These are phyloP conservation scores for Dicorynia guianensis DNA, from an alignment of 306 rosid species.

Conservation along the genomic window DNA sequence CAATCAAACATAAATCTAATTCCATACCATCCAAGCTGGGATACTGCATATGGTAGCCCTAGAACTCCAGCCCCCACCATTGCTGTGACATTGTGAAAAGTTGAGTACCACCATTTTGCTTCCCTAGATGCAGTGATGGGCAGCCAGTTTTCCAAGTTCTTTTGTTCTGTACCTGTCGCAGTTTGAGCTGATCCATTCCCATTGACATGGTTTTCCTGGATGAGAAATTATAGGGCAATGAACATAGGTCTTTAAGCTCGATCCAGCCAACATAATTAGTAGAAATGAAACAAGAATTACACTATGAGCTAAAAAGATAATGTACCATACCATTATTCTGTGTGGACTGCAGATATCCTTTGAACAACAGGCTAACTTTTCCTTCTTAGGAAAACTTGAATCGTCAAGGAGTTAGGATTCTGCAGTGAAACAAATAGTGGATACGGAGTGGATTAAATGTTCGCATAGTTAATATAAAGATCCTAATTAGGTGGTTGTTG, in stretches of 20 bases:
- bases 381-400: not conserved
- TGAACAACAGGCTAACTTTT: not conserved
- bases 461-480: not conserved
- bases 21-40: conserved; percentile 55
- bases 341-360: not conserved
- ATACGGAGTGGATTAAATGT: too few relatives aligned
- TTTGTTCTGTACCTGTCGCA: not conserved
- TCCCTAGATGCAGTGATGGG: conserved; percentile 38
- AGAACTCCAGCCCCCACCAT: conserved; percentile 60
- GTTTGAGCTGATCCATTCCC: not conserved
- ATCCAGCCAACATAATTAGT: not conserved
- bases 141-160: conserved; percentile 34
- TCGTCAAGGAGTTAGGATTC: not conserved
- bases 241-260: not conserved
- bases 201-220: conserved; percentile 1
- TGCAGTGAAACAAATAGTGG: too few relatives aligned
- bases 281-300: not conserved
- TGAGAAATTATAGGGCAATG: not conserved
- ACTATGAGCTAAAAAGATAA: not conserved
- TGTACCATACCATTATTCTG: conserved; percentile 7
- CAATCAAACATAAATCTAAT: not conserved
- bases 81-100: conserved; percentile 59
- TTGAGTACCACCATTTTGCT: conserved; percentile 60
- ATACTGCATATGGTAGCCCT: conserved; percentile 49
- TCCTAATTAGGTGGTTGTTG: not conserved